Conservation (phyloP, 2,329 filamentous ascomycete species). For the Keithomyces neogunnii region DNA sequence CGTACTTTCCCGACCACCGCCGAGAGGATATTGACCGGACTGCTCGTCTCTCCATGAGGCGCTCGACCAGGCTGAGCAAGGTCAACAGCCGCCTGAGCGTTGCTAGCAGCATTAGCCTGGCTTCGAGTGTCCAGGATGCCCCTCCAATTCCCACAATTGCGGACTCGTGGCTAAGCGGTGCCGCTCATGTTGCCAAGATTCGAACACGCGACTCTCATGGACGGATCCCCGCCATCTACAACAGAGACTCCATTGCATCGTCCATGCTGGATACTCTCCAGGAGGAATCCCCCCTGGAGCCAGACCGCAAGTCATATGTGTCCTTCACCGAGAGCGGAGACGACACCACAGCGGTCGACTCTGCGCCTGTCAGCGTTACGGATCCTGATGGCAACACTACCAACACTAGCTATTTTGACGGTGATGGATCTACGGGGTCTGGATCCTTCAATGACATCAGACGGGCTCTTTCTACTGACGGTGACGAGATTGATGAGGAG, state of each 20-base stretch:
- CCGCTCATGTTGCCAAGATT: slow-evolving; percentile 28
- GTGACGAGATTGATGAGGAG: slow-evolving; percentile 84
- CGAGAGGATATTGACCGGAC: slow-evolving; percentile 94
- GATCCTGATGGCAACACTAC: slow-evolving; percentile 66
- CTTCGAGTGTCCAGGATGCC: slow-evolving; percentile 85
- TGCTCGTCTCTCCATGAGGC: slow-evolving; percentile 81
- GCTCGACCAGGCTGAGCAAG: slow-evolving; percentile 84
- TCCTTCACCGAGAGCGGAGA: slow-evolving; percentile 69
- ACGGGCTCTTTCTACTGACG: slow-evolving; percentile 79
- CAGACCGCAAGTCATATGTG: slow-evolving; percentile 93
- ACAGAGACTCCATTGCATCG: slow-evolving; percentile 81
- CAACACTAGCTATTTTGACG: slow-evolving; percentile 78
- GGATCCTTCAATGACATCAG: slow-evolving; percentile 78
- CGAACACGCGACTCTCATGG: slow-evolving; percentile 41
- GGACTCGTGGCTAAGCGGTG: slow-evolving; percentile 72
- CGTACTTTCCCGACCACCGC: slow-evolving; percentile 94
- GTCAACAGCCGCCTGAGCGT: slow-evolving; percentile 90
- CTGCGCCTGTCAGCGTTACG: slow-evolving; percentile 58
- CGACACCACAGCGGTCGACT: slow-evolving; percentile 37
- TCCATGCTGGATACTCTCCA: slow-evolving; percentile 84
- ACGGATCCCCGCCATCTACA: slow-evolving; percentile 33
- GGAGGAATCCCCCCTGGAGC: slow-evolving; percentile 80
- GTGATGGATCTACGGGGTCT: slow-evolving; percentile 60
- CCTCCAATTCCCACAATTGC: slow-evolving; percentile 94
- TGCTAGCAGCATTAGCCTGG: slow-evolving; percentile 86